phyloP scores from a whole-genome alignment of 768 basidiomycete genomes.

The Collybia nuda region DNA sequence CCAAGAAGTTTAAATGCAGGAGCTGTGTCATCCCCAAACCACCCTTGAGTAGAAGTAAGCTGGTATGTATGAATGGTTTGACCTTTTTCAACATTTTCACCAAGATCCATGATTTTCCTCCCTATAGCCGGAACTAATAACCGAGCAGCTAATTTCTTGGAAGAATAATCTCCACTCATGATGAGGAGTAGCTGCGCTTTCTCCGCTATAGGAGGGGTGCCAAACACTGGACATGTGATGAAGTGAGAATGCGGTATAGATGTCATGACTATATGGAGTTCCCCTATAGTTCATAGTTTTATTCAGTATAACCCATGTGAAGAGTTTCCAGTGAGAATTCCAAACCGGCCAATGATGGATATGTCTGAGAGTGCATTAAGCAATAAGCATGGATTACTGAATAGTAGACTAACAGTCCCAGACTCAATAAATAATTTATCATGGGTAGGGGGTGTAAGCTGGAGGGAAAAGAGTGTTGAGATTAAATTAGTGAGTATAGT shows the following conservation, averaged over 20 bases:
- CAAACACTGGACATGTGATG: constrained; percentile 79
- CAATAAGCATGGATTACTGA: not conserved
- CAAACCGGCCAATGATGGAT: constrained; percentile 50
- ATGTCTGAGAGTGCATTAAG: constrained; percentile 38
- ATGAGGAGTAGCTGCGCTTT: constrained; percentile 66
- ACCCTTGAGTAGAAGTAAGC: not conserved
- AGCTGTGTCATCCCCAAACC: constrained; percentile 35
- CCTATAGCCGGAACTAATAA: constrained; percentile 80
- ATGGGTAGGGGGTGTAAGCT: constrained; percentile 43
- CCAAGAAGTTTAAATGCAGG: constrained; percentile 77
- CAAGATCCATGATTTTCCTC: constrained; percentile 79
- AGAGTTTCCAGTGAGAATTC: constrained; percentile 2
- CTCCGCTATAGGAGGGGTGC: constrained; percentile 65
- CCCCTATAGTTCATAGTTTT: constrained; percentile 45
- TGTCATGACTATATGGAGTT: constrained; percentile 70
- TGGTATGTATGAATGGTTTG: not conserved
- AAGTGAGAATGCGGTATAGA: constrained; percentile 57
- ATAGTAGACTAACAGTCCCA: constrained; percentile 60
- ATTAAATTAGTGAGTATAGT: too few species aligned
- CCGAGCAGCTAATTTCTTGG: constrained; percentile 79
- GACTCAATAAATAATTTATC: constrained; percentile 84
- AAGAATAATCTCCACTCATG: constrained; percentile 76
- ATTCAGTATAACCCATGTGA: too few species aligned
- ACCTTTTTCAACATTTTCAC: constrained; percentile 86
- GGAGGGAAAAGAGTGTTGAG: not conserved